Evolutionary conservation across 2,329 filamentous ascomycete species (phyloP).

Genomic region (Tolypocladium paradoxum): DNA sequence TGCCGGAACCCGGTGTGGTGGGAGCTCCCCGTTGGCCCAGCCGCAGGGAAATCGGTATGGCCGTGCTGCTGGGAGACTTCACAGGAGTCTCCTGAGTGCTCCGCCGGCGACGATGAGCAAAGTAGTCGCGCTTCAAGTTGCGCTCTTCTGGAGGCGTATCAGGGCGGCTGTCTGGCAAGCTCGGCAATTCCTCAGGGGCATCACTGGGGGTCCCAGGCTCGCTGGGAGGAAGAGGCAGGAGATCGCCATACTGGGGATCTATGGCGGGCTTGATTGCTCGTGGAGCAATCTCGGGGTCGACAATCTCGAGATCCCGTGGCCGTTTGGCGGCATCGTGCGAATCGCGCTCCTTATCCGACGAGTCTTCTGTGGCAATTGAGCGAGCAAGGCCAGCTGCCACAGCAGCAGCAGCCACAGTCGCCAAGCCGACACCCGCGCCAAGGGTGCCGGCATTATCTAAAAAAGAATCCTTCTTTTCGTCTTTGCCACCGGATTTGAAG

Average conservation of each 20-base stretch:
- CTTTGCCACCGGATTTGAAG: slow-evolving; percentile 32
- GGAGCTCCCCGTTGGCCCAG: slow-evolving; percentile 36
- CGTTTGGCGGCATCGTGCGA: slow-evolving; percentile 11
- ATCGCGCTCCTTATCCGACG: slow-evolving; percentile 25
- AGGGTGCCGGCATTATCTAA: slow-evolving; percentile 61
- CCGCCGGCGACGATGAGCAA: slow-evolving; percentile 35
- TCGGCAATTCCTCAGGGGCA: slow-evolving; percentile 31
- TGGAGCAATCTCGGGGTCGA: slow-evolving; percentile 48
- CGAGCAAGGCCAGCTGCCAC: slow-evolving; percentile 25
- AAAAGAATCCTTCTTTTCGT: slow-evolving; percentile 47
- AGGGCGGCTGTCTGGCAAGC: slow-evolving; percentile 50
- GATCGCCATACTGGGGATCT: slow-evolving; percentile 54
- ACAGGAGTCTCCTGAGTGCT: slow-evolving; percentile 35
- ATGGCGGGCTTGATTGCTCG: slow-evolving; percentile 53
- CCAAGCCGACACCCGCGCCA: slow-evolving; percentile 58
- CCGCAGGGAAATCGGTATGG: slow-evolving; percentile 46
- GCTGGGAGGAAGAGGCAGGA: slow-evolving; percentile 53
- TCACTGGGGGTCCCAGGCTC: slow-evolving; percentile 37
- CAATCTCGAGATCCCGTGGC: slow-evolving; percentile 21
- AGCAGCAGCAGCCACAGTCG: slow-evolving; percentile 35
- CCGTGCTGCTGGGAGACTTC: slow-evolving; percentile 45
- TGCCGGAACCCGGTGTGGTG: slow-evolving; percentile 24
- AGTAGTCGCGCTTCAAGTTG: slow-evolving; percentile 25
- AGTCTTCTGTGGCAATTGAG: slow-evolving; percentile 35
- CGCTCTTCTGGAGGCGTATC: slow-evolving; percentile 42